A percentile compares a stretch with the other conserved stretches of the same genome.
These are phyloP conservation scores for Globisporangium nodosum DNA, from an alignment of 352 stramenopile species.

Conservation along the genomic window DNA sequence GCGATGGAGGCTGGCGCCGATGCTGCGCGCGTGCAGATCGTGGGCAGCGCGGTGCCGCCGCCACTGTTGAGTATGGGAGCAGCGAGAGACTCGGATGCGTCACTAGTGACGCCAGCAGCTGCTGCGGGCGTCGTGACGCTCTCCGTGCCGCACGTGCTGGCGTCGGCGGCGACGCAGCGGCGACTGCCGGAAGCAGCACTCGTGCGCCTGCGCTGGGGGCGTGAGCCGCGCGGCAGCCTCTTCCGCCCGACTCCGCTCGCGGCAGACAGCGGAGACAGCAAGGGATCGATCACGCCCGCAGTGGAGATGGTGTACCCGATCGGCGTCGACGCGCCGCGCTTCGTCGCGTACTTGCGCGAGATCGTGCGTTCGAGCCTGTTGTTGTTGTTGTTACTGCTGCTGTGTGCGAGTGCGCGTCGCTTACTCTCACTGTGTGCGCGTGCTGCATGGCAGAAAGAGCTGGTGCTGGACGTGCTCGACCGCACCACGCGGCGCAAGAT, in stretches of 20 bases:
- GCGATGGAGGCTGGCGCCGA: neutral
- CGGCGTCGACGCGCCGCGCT: slow-evolving; percentile 4
- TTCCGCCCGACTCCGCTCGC: slow-evolving; percentile 7
- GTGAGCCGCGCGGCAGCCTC: neutral
- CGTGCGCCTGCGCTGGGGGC: neutral
- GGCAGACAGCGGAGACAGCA: neutral
- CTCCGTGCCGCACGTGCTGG: slow-evolving; percentile 1
- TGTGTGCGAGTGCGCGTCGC: neutral
- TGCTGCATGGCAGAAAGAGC: slow-evolving; percentile 19
- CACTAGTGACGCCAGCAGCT: neutral
- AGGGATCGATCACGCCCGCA: neutral
- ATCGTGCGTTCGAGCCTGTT: slow-evolving; percentile 1
- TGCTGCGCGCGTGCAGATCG: neutral
- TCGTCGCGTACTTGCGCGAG: slow-evolving; percentile 13
- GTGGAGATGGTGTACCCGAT: slow-evolving; percentile 18
- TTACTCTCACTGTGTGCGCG: neutral
- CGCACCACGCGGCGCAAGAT: slow-evolving; percentile 29
- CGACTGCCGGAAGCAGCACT: neutral
- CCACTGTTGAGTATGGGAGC: neutral
- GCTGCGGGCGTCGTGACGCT: slow-evolving; percentile 2
- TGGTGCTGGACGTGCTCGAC: slow-evolving; percentile 64
- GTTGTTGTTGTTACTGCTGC: neutral
- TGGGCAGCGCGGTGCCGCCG: neutral
- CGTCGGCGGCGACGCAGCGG: neutral
- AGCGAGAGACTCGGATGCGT: neutral